Conservation (phyloP, 257 asterid genomes). For the Voacanga thouarsii region DNA sequence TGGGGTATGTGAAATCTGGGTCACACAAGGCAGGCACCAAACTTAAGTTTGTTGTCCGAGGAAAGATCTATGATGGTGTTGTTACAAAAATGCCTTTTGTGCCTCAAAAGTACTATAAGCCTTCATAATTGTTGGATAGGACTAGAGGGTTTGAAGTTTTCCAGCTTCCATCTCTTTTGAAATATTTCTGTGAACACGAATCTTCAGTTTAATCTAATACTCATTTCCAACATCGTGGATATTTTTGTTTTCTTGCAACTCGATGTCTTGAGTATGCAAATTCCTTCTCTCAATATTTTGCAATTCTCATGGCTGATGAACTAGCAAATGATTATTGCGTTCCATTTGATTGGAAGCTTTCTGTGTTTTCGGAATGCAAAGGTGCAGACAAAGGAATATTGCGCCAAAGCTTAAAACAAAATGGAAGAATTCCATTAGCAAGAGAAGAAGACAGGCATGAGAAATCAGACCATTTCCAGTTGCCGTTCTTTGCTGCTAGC, state of each 20-base stretch:
- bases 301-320: neutral
- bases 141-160: conserved; percentile 17
- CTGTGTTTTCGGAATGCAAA: neutral
- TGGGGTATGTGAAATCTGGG: conserved; percentile 97
- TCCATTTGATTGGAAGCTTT: too few species aligned
- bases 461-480: neutral
- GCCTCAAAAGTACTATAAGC: conserved; percentile 82
- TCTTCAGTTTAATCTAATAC: conserved; percentile 12
- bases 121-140: conserved; percentile 32
- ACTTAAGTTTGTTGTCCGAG: conserved; percentile 74
- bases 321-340: neutral
- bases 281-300: neutral
- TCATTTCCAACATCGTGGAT: neutral
- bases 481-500: neutral
- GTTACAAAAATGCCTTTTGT: conserved; percentile 90
- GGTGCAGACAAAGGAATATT: neutral
- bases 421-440: too few species aligned
- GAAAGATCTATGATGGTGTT: conserved; percentile 73
- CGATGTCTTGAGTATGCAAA: conserved; percentile 4
- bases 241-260: neutral
- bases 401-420: neutral
- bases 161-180: conserved; percentile 14
- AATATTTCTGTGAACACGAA: conserved; percentile 19
- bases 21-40: conserved; percentile 73
- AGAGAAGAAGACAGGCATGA: too few species aligned